A percentile compares a stretch with the other conserved stretches of the same genome.
Evolutionary conservation across 1,284 basidiomycete genomes (phyloP).

Genomic region (Cryptococcus hybrid): DNA sequence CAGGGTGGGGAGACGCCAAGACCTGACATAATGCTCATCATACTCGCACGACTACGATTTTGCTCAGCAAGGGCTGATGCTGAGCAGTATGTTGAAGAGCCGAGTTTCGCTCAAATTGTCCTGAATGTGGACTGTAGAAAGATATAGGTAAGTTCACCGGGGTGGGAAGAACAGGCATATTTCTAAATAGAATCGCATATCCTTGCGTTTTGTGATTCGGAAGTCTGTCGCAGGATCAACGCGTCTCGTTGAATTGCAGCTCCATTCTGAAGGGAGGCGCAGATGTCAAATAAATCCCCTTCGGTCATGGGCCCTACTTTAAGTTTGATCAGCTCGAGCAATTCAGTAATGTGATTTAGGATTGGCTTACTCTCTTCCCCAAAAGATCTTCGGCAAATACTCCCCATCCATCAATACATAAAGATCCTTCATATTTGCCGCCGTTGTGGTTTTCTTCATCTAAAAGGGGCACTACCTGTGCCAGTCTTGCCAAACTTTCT

Average conservation of each 20-base stretch:
- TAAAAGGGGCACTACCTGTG: slow-evolving; percentile 41
- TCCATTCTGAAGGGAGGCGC: slow-evolving; percentile 76
- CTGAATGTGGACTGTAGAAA: no score
- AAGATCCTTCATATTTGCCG: slow-evolving; percentile 55
- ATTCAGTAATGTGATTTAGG: no score
- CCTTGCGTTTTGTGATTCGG: slow-evolving; percentile 55
- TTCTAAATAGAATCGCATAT: slow-evolving; percentile 61
- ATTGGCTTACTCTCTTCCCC: no score
- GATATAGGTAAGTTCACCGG: no score
- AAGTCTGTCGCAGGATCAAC: slow-evolving; percentile 66
- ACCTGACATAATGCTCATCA: slow-evolving; percentile 89
- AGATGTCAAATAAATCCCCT: slow-evolving; percentile 77
- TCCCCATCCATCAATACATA: slow-evolving; percentile 84
- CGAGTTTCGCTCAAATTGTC: no score
- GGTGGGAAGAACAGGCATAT: no score
- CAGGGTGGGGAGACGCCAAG: slow-evolving; percentile 83
- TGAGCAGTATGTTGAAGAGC: no score
- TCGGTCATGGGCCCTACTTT: slow-evolving; percentile 68
- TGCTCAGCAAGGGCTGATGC: no score
- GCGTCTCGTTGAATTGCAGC: slow-evolving; percentile 65
- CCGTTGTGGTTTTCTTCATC: slow-evolving; percentile 47
- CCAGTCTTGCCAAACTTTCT: slow-evolving; percentile 78
- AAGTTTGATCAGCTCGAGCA: no score
- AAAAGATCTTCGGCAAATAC: slow-evolving; percentile 73
- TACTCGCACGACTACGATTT: no score